Percentiles rank a stretch among this genome's conserved stretches.
Evolutionary conservation across 176 grass and related monocot species (phyloP).

Genomic region (Carex kokanica): DNA sequence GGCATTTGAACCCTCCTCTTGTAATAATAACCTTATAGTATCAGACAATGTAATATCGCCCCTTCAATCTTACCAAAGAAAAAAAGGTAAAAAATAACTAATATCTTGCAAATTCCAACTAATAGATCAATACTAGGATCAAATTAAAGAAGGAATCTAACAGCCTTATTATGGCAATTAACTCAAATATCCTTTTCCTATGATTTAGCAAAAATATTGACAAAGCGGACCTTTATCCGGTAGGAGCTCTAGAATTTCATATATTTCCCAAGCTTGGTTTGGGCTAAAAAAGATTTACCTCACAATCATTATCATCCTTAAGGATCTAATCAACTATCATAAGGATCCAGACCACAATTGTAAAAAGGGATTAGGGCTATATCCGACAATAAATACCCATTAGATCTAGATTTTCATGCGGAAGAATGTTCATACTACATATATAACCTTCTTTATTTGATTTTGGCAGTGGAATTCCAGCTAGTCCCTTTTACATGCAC

Average conservation of each 20-base stretch:
- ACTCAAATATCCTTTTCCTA: not conserved
- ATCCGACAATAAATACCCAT: not conserved
- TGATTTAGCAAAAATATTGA: not conserved
- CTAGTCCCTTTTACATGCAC: not conserved
- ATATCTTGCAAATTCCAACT: not conserved
- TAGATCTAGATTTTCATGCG: not conserved
- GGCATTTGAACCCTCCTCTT: no score
- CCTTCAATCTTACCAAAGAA: not conserved
- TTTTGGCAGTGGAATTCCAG: not conserved
- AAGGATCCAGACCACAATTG: not conserved
- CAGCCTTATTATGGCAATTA: not conserved
- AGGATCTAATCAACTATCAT: not conserved
- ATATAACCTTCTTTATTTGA: not conserved
- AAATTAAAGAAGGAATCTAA: not conserved
- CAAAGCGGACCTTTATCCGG: not conserved
- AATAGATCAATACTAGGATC: not conserved
- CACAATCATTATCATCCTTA: not conserved
- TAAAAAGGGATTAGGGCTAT: not conserved
- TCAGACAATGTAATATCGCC: not conserved
- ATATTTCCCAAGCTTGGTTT: not conserved
- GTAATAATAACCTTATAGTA: not conserved
- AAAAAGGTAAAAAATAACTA: not conserved
- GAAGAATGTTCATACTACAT: not conserved
- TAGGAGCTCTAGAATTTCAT: not conserved
- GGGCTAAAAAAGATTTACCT: not conserved